These are phyloP conservation scores for Umbelopsis isabellina DNA, from an alignment of 192 early-diverging fungal species.

Conservation along the genomic window DNA sequence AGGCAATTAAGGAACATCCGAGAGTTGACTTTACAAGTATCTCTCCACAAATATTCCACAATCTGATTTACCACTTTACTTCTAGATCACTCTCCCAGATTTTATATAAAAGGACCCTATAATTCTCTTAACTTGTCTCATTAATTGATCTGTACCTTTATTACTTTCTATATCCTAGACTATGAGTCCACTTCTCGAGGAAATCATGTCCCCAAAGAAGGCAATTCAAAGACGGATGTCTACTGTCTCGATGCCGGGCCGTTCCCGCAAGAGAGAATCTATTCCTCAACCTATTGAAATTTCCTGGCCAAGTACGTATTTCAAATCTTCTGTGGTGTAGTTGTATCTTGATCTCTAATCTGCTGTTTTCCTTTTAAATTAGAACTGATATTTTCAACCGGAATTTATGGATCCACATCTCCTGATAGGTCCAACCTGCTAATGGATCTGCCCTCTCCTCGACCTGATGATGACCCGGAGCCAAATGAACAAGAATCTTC, in stretches of 20 bases:
- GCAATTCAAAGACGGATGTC: slow-evolving; percentile 1
- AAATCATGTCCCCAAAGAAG: slow-evolving; percentile 2
- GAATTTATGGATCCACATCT: neutral
- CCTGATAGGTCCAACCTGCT: neutral
- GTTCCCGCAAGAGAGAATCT: neutral
- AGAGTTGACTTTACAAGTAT: neutral
- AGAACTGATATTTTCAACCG: neutral
- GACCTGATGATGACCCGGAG: neutral
- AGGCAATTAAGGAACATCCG: too few relatives aligned
- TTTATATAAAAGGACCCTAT: neutral
- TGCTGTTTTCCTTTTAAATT: neutral
- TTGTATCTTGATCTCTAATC: neutral
- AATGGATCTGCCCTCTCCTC: neutral
- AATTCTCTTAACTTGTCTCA: neutral
- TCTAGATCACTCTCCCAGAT: neutral
- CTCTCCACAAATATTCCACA: too few relatives aligned
- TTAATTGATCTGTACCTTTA: neutral
- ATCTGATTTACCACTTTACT: neutral
- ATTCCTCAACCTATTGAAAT: neutral
- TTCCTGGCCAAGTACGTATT: slow-evolving; percentile 1
- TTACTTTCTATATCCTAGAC: neutral
- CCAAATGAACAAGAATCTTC: neutral
- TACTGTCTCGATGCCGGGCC: neutral
- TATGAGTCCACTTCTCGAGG: neutral
- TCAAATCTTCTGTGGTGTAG: too few relatives aligned